A percentile compares a stretch with the other conserved stretches of the same genome.
Evolutionary conservation across 331 rosid genomes (phyloP).

Genomic region (Arachis monticola): DNA sequence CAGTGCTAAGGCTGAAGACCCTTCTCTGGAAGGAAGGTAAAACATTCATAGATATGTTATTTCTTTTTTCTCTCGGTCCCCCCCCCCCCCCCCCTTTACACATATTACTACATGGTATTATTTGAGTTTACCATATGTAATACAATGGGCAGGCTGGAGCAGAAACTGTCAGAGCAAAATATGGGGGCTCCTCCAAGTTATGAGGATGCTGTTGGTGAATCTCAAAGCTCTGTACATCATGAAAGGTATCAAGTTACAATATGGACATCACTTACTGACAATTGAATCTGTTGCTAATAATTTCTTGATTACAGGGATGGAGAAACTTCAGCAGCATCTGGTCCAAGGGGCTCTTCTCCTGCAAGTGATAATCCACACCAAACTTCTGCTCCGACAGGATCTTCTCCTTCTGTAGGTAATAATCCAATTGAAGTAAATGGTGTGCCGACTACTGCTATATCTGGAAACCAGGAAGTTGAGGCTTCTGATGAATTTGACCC

Average conservation of each 20-base stretch:
- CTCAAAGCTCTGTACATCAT: constrained; percentile 61
- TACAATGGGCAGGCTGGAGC: constrained; percentile 49
- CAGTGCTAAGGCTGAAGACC: constrained; percentile 64
- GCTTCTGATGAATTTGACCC: constrained; percentile 87
- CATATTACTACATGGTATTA: constrained; percentile 2
- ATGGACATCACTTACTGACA: neutral
- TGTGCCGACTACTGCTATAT: constrained; percentile 44
- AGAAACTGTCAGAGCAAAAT: constrained; percentile 75
- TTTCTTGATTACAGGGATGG: constrained; percentile 61
- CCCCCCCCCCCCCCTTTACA: neutral
- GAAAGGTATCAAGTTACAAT: constrained; percentile 59
- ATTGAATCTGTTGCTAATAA: constrained; percentile 33
- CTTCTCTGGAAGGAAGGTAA: constrained; percentile 74
- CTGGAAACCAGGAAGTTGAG: constrained; percentile 51
- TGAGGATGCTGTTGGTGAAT: constrained; percentile 69
- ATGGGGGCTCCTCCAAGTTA: constrained; percentile 75
- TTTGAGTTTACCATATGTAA: constrained; percentile 24
- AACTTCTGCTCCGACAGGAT: constrained; percentile 53
- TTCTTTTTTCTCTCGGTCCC: neutral
- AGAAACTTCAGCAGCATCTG: constrained; percentile 54
- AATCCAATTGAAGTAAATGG: constrained; percentile 48
- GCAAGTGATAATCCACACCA: constrained; percentile 38
- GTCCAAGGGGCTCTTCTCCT: constrained; percentile 60
- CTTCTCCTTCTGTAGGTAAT: constrained; percentile 48
- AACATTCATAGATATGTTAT: neutral